Percentiles rank a stretch among this genome's conserved stretches.
Evolutionary conservation across 106 monocot genomes (phyloP).

Genomic region (Apostasia ramifera): DNA sequence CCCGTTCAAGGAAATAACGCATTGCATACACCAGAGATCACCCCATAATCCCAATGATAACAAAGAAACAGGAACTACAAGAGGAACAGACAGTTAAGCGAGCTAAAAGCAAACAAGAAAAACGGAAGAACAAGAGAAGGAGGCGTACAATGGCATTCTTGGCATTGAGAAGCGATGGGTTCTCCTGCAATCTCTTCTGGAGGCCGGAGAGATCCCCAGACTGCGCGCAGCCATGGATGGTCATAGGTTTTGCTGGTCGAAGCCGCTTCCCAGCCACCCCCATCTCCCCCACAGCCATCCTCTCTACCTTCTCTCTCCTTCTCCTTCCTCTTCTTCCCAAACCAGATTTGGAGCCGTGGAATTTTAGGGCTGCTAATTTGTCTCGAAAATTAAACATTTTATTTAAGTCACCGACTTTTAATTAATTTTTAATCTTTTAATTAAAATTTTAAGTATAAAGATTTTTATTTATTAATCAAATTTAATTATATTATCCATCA

Average conservation of each 20-base stretch:
- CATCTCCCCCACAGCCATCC: conserved; percentile 43
- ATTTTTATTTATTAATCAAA: no score
- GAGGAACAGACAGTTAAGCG: background rate
- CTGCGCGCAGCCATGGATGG: conserved; percentile 71
- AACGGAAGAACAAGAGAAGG: background rate
- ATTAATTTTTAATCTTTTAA: no score
- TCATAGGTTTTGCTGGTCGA: conserved; percentile 25
- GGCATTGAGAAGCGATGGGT: conserved; percentile 73
- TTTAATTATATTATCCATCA: no score
- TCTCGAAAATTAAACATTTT: no score
- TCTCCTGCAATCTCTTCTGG: conserved; percentile 52
- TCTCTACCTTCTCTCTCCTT: conserved; percentile 1
- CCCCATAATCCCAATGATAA: no score
- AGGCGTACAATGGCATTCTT: conserved; percentile 54
- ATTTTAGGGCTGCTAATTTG: no score
- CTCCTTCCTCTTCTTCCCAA: background rate
- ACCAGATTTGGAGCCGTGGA: no score
- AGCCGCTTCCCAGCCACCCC: conserved; percentile 9
- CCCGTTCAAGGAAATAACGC: no score
- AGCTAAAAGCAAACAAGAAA: background rate
- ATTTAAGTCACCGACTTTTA: no score
- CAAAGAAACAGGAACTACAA: background rate
- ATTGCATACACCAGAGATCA: no score
- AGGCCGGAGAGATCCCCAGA: conserved; percentile 63
- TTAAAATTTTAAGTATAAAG: no score